Conservation (phyloP, 2,329 filamentous ascomycete genomes). For the Periconia digitata region DNA sequence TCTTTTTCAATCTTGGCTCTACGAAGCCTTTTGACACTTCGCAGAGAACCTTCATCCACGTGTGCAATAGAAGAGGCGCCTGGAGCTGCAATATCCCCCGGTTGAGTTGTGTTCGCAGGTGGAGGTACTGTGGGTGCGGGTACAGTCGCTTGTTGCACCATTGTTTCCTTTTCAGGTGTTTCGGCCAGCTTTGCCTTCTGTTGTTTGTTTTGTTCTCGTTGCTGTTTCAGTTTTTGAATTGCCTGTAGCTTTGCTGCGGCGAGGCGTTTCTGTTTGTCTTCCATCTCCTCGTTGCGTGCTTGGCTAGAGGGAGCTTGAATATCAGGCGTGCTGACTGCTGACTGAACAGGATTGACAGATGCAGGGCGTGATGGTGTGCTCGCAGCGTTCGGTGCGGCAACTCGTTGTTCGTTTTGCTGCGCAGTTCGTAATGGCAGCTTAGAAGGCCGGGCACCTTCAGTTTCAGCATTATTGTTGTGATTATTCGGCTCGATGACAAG, state of each 20-base stretch:
- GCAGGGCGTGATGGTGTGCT: slow-evolving; percentile 26
- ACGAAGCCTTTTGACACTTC: slow-evolving; percentile 42
- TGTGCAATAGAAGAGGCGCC: neutral
- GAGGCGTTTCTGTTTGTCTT: slow-evolving; percentile 52
- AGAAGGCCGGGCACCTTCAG: slow-evolving; percentile 51
- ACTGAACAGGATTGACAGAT: slow-evolving; percentile 22
- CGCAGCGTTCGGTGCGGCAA: neutral
- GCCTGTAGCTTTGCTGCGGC: slow-evolving; percentile 36
- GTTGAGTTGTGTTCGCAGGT: neutral
- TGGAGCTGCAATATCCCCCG: neutral
- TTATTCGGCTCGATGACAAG: slow-evolving; percentile 64
- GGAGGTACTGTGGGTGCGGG: neutral
- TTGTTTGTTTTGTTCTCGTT: slow-evolving; percentile 17
- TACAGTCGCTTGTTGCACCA: neutral
- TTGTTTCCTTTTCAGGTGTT: slow-evolving; percentile 1
- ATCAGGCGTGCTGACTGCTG: slow-evolving; percentile 34
- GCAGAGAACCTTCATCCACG: slow-evolving; percentile 13
- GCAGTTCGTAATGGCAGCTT: neutral
- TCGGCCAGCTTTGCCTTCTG: slow-evolving; percentile 20
- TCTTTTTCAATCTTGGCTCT: slow-evolving; percentile 53
- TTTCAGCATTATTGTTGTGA: slow-evolving; percentile 66
- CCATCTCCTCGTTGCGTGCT: slow-evolving; percentile 47
- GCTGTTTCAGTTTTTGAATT: slow-evolving; percentile 25
- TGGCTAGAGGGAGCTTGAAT: slow-evolving; percentile 40
- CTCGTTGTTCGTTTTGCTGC: slow-evolving; percentile 2